Base-by-base conservation (phyloP, 306 rosid genomes). In the Cicer arietinum region DNA sequence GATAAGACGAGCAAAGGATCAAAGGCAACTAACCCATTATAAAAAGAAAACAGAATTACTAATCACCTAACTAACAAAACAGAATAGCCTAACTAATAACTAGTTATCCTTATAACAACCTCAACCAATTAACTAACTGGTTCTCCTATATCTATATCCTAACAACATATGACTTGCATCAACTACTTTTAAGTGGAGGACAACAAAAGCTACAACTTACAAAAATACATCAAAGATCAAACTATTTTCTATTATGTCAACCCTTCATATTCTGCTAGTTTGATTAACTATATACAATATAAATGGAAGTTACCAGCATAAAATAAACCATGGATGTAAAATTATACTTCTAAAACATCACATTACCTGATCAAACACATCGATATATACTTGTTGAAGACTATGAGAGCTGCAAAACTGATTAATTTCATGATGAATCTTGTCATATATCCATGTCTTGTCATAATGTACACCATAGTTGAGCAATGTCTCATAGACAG, bases 381-480 rank as follows among this genome's bases (percentile, higher is more conserved):
- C 97, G 76, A 94, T 92, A 35, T 94, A 94, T 56, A 94, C 99
- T 79, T 94, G 89, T 74, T 87, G 97, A 67, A 94, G 93, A 84
- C 80, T 57, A 65, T 92, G 94, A 37, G 95, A 92, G 81, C 92
- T 92, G 85, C 99, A 94, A 70, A 91, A 94, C 83, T 90, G 93
- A 86, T 90, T 92, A 71, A 92, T 94, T 83, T 94, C 96, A 37
- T 94, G 96, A 88, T 89, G 97, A 84, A 94, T 94, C 78, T 94
- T 92, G 81, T 90, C 99, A 80, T 94, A 89, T 65, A 94, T 94
- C 99, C 99, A 94, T 44, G 94, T 94, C 76, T 92, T 86, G 71
- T 92, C 96, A 75, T 94, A 94, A 0, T 90, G 79, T 56, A 94
- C 88, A 44, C 99, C 95, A 75, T 94, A 94, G 67, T 92, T 88